A percentile compares a stretch with the other conserved stretches of the same genome.
These are phyloP conservation scores for Tephrocybe sp. DNA, from an alignment of 768 basidiomycete genomes.

Conservation along the genomic window DNA sequence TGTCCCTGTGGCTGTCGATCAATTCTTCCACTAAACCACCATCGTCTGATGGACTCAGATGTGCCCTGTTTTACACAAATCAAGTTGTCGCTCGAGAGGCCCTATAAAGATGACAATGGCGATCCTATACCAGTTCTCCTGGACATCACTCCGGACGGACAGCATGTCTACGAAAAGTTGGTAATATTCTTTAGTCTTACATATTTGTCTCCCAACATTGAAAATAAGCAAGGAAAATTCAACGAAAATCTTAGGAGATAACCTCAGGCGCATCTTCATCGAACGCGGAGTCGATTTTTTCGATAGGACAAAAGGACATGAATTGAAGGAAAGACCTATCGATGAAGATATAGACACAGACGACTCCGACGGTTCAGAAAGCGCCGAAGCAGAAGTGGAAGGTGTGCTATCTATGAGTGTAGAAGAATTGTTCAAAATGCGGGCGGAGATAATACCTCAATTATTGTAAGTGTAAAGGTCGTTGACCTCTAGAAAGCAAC, in stretches of 20 bases:
- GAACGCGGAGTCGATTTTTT: slow-evolving; percentile 81
- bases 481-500: background rate
- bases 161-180: slow-evolving; percentile 72
- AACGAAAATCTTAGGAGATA: slow-evolving; percentile 59
- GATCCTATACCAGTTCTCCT: slow-evolving; percentile 57
- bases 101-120: slow-evolving; percentile 79
- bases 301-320: slow-evolving; percentile 33
- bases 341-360: slow-evolving; percentile 11
- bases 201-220: slow-evolving; percentile 14
- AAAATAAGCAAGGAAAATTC: slow-evolving; percentile 51
- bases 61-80: slow-evolving; percentile 57
- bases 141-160: slow-evolving; percentile 72
- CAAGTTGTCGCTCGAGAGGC: slow-evolving; percentile 71
- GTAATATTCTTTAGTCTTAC: slow-evolving; percentile 24
- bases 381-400: slow-evolving; percentile 26
- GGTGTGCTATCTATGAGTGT: slow-evolving; percentile 57
- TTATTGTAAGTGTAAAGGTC: slow-evolving; percentile 60
- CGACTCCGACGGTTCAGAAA: slow-evolving; percentile 18
- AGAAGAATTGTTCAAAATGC: slow-evolving; percentile 75
- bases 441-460: slow-evolving; percentile 67
- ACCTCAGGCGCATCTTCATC: slow-evolving; percentile 64
- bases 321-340: slow-evolving; percentile 1
- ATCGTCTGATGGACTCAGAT: slow-evolving; percentile 10
- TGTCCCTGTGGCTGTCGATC: background rate
- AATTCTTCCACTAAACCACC: slow-evolving; percentile 2